Conservation (phyloP, 495 filamentous ascomycete genomes). For the Amniculicola lignicola region DNA sequence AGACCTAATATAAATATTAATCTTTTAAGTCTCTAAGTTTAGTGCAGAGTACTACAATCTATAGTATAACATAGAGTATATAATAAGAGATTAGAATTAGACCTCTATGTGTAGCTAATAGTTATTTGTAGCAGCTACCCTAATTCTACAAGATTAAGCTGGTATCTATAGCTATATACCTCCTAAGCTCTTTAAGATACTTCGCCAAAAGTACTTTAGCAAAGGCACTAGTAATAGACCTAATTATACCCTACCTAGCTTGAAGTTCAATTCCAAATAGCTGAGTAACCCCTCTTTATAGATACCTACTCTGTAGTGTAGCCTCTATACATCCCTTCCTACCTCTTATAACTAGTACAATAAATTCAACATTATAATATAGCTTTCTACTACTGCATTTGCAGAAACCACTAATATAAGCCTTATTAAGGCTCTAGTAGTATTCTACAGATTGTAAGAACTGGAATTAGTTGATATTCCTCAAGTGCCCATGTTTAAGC, state of each 20-base stretch:
- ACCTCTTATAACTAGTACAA: not conserved
- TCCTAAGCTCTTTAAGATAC: not conserved
- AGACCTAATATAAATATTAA: not conserved
- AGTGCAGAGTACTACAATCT: conserved; percentile 51
- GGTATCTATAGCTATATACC: not conserved
- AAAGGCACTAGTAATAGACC: not conserved
- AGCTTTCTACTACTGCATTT: conserved; percentile 30
- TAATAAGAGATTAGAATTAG: conserved; percentile 6
- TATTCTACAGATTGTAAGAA: conserved; percentile 6
- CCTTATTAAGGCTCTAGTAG: conserved; percentile 20
- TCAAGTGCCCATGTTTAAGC: not conserved
- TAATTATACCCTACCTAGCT: not conserved
- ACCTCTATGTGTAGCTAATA: not conserved
- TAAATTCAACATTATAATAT: conserved; percentile 29
- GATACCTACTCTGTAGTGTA: not conserved
- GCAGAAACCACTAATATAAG: conserved; percentile 4
- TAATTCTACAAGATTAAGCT: not conserved
- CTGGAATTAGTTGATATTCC: conserved; percentile 4
- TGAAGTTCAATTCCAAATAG: conserved; percentile 11
- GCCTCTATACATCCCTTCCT: conserved; percentile 4
- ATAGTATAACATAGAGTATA: conserved; percentile 41
- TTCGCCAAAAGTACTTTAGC: not conserved
- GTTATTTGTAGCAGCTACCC: conserved; percentile 3
- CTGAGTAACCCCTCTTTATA: not conserved
- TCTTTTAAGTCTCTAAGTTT: conserved; percentile 50